These are phyloP conservation scores for Aspergillus clavatus DNA, from an alignment of 2,329 filamentous ascomycete species.

Conservation along the genomic window DNA sequence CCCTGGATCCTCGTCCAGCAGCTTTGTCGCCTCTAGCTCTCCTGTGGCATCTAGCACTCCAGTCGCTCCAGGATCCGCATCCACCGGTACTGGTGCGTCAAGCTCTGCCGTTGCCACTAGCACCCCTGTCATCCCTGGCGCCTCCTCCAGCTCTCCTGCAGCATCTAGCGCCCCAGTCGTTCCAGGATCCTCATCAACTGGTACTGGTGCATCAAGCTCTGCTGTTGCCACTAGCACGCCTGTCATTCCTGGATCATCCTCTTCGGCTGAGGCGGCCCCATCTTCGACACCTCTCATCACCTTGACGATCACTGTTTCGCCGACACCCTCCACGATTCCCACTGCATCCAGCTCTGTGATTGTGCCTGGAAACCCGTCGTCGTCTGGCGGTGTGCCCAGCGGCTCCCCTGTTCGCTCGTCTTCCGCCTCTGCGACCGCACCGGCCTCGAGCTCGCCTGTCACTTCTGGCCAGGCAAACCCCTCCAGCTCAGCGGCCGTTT, in stretches of 20 bases:
- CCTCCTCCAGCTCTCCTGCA: conserved; percentile 1
- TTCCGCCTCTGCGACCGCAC: too few species aligned
- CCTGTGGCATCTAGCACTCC: conserved; percentile 2
- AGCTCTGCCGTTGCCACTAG: conserved; percentile 1
- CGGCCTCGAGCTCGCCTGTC: conserved; percentile 3
- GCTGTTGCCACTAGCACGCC: conserved; percentile 3
- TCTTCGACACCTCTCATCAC: background rate
- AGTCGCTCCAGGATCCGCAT: background rate
- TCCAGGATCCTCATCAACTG: too few species aligned
- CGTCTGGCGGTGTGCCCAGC: too few species aligned
- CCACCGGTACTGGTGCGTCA: background rate
- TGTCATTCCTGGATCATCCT: background rate
- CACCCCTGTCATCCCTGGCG: background rate
- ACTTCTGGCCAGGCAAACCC: conserved; percentile 1
- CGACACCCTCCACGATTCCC: background rate
- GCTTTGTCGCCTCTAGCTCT: conserved; percentile 2
- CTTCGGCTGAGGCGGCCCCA: background rate
- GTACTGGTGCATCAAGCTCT: conserved; percentile 4
- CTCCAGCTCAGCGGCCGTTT: conserved; percentile 7
- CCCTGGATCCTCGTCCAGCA: background rate
- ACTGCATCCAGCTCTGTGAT: background rate
- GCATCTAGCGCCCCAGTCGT: background rate
- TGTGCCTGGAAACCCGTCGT: background rate
- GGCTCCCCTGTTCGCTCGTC: background rate
- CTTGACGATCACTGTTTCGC: background rate